phyloP scores from a whole-genome alignment of 2,329 filamentous ascomycete genomes.

The Chaetomium globosum region DNA sequence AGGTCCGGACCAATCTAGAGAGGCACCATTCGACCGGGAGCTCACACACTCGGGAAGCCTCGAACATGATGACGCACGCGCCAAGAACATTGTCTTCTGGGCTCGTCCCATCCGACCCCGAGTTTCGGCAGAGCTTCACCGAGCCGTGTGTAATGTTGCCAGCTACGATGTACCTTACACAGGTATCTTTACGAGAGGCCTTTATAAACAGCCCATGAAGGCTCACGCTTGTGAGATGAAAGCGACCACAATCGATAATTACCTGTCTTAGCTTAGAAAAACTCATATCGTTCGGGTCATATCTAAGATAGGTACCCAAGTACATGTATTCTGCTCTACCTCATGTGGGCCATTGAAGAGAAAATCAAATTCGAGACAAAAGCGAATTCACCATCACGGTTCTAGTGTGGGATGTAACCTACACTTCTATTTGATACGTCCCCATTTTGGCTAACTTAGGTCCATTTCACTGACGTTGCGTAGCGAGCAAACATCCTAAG shows the following conservation, averaged over 20 bases:
- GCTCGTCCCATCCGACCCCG: background rate
- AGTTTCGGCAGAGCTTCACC: conserved; percentile 7
- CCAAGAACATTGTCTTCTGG: background rate
- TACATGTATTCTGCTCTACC: background rate
- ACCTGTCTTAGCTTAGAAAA: background rate
- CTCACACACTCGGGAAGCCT: background rate
- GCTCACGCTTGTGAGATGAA: background rate
- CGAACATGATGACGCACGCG: conserved; percentile 7
- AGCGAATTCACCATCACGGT: background rate
- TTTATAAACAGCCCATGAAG: background rate
- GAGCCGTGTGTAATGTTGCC: background rate
- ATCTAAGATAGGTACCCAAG: too few species aligned
- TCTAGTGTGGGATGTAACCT: background rate
- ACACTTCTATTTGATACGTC: background rate
- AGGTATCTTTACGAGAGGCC: too few species aligned
- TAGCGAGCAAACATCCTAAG: background rate
- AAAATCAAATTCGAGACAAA: background rate
- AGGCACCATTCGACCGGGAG: background rate
- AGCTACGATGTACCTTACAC: too few species aligned
- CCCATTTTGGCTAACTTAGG: background rate
- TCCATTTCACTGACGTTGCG: background rate
- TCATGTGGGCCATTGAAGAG: background rate
- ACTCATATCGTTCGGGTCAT: background rate
- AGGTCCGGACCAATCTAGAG: background rate
- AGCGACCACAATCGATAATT: background rate